Conservation (phyloP, 352 stramenopile species). For the Phytophthora pini region DNA sequence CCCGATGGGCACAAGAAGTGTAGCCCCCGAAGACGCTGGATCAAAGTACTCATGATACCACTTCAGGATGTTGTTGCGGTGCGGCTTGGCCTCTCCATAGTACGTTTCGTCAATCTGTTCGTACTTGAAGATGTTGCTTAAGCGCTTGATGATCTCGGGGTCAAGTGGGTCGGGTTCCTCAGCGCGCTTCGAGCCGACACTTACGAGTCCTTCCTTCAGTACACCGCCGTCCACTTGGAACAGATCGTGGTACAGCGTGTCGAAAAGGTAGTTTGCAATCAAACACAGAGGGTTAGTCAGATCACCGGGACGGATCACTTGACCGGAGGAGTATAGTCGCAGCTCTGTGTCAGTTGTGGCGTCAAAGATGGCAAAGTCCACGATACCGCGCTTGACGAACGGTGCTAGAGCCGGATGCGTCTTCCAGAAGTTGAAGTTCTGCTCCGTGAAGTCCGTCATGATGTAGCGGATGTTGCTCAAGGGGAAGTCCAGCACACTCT, state of each 20-base stretch:
- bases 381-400: constrained; percentile 85
- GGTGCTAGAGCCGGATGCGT: constrained; percentile 84
- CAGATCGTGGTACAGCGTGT: constrained; percentile 93
- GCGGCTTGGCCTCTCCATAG: constrained; percentile 72
- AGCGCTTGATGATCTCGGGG: constrained; percentile 93
- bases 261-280: constrained; percentile 95
- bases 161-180: constrained; percentile 88
- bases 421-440: constrained; percentile 95
- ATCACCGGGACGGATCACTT: constrained; percentile 52
- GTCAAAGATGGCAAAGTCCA: constrained; percentile 96
- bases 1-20: constrained; percentile 92
- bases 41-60: constrained; percentile 91
- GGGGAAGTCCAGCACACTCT: constrained; percentile 87
- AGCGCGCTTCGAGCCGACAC: constrained; percentile 75
- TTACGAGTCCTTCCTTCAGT: constrained; percentile 92
- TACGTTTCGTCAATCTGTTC: constrained; percentile 81
- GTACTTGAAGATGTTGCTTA: constrained; percentile 93
- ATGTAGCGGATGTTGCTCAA: constrained; percentile 93
- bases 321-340: constrained; percentile 63
- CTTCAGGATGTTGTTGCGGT: constrained; percentile 92
- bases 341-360: constrained; percentile 90
- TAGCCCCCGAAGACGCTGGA: constrained; percentile 65
- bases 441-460: constrained; percentile 95
- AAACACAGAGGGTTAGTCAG: constrained; percentile 90
- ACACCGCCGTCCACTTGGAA: constrained; percentile 88